These are phyloP conservation scores for Dictyostelium brefeldianum DNA, from an alignment of 78 protist species.

Conservation along the genomic window DNA sequence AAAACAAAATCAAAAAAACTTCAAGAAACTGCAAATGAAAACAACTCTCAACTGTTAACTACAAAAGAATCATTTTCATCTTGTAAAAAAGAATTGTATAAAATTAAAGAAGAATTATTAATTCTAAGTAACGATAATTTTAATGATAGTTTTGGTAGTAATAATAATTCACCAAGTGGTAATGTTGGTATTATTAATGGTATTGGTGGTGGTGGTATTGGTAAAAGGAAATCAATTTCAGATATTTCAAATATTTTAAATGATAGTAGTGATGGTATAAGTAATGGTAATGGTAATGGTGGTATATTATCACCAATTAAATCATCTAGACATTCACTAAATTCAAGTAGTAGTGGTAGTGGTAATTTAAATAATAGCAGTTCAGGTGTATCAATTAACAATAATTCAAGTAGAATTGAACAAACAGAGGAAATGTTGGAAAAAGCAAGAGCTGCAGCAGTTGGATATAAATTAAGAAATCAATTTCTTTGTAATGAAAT, in stretches of 20 bases:
- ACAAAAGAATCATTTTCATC: constrained; percentile 28
- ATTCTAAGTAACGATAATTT: constrained; percentile 51
- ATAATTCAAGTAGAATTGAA: not conserved
- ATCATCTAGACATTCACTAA: not conserved
- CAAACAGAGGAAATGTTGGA: constrained; percentile 74
- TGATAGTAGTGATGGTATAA: not conserved
- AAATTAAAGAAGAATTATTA: constrained; percentile 46
- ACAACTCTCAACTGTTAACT: not conserved
- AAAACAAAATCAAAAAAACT: constrained; percentile 31
- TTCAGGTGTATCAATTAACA: not conserved
- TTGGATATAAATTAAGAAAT: constrained; percentile 63
- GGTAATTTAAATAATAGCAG: not conserved
- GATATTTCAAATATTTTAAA: not conserved
- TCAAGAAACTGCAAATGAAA: constrained; percentile 44
- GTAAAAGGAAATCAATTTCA: not conserved
- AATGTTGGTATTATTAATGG: not conserved
- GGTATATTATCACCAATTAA: constrained; percentile 4
- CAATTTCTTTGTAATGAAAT: constrained; percentile 59
- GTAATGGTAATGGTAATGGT: not conserved
- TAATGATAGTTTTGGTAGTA: constrained; percentile 26
- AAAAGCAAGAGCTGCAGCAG: constrained; percentile 53
- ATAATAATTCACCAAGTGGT: not conserved
- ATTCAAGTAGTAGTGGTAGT: not conserved
- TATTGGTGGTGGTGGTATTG: not conserved
- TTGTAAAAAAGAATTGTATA: constrained; percentile 33